Percentiles rank a stretch among this genome's conserved stretches.
Evolutionary conservation across 805 yeast species (phyloP).

Genomic region (Zygoascus flipseniorum): DNA sequence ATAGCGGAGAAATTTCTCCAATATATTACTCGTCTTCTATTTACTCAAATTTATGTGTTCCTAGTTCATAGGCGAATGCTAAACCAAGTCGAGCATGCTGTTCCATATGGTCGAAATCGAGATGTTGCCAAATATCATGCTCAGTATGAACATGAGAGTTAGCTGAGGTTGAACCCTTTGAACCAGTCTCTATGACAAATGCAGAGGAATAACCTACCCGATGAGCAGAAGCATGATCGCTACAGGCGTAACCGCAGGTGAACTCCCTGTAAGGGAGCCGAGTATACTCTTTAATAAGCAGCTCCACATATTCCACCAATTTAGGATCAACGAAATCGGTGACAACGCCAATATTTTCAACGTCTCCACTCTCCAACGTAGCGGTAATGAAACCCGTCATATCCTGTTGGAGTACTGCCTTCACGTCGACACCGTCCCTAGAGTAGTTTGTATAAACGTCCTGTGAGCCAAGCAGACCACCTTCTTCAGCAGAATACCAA

Average conservation of each 20-base stretch:
- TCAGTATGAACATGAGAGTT: constrained; percentile 69
- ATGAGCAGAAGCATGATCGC: constrained; percentile 83
- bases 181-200: constrained; percentile 70
- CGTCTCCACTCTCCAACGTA: constrained; percentile 40
- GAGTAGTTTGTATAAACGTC: constrained; percentile 59
- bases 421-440: constrained; percentile 41
- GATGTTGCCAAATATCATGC: constrained; percentile 71
- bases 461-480: constrained; percentile 77
- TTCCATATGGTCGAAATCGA: constrained; percentile 68
- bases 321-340: constrained; percentile 53
- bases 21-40: no score
- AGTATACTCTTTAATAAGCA: constrained; percentile 54
- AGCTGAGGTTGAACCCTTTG: constrained; percentile 36
- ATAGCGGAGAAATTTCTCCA: no score
- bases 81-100: constrained; percentile 74
- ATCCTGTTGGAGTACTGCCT: constrained; percentile 87
- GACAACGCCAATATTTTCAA: constrained; percentile 68
- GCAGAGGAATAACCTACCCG: constrained; percentile 78
- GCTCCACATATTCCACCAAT: constrained; percentile 53
- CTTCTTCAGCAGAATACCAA: constrained; percentile 93
- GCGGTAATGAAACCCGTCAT: constrained; percentile 76
- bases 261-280: constrained; percentile 64
- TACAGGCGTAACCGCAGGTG: constrained; percentile 83
- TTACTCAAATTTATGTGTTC: constrained; percentile 12
- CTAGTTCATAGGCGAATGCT: constrained; percentile 67